phyloP scores from a whole-genome alignment of 768 basidiomycete species.

The Suillus paluster region DNA sequence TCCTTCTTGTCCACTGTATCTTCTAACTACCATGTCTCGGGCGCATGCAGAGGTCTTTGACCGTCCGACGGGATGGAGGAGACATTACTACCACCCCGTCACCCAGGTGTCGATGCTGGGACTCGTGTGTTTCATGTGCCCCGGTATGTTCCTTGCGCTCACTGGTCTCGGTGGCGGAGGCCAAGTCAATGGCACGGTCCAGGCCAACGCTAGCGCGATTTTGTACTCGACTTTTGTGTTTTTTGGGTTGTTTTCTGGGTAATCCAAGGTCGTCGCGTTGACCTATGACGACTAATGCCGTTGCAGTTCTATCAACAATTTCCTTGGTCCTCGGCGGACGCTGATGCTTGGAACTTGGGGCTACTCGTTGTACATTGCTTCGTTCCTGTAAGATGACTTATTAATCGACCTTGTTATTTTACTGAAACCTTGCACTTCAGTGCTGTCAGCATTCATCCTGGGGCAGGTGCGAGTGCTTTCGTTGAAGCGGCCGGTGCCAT shows the following conservation, averaged over 20 bases:
- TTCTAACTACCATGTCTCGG: too few relatives aligned
- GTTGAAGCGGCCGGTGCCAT: conserved; percentile 69
- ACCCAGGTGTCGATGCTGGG: conserved; percentile 67
- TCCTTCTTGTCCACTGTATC: too few relatives aligned
- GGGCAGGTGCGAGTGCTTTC: conserved; percentile 58
- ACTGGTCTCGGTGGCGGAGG: conserved; percentile 83
- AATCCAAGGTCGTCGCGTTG: conserved; percentile 15
- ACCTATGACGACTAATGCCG: background rate
- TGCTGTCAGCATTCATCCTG: conserved; percentile 66
- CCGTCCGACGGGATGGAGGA: too few relatives aligned
- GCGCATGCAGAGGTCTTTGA: too few relatives aligned
- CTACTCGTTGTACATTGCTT: conserved; percentile 73
- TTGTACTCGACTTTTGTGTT: conserved; percentile 67
- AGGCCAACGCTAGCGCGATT: conserved; percentile 70
- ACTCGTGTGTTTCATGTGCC: conserved; percentile 62
- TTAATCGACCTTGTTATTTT: background rate
- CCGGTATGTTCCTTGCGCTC: conserved; percentile 78
- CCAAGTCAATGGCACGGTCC: conserved; percentile 64
- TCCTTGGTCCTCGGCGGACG: conserved; percentile 68
- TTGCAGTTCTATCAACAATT: conserved; percentile 71
- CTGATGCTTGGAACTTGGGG: conserved; percentile 72
- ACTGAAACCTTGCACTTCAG: conserved; percentile 35
- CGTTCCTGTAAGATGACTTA: conserved; percentile 59
- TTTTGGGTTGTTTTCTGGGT: conserved; percentile 74
- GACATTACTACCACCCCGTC: too few relatives aligned